Base-by-base conservation (phyloP, 345 rosid species). In the Populus simonii region DNA sequence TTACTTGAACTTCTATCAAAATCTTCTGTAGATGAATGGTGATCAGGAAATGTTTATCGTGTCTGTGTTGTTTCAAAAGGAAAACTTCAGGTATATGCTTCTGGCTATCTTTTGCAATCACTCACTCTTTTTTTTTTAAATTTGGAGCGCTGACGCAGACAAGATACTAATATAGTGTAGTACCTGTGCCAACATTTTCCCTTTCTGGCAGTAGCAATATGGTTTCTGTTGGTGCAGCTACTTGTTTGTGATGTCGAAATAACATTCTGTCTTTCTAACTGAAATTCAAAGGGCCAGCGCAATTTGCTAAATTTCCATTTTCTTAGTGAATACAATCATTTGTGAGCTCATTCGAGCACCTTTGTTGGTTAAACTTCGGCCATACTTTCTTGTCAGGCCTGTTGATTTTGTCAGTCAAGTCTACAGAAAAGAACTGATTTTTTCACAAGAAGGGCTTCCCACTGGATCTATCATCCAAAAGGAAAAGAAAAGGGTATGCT, bases 401-500 rank as follows among this genome's bases (percentile, higher is more conserved):
- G 80, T 83, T 83, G 90, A 89, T 25, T 78, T 84, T 45, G 16
- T 88, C 72, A 82, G 86, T 80, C 89, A 82, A 79, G 91, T 95
- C 79, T 91, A 88, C 85, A 82, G 74, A 72, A 90, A 86, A 71
- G 90, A 85, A 71, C 66, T 55, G 5, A 74, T 78, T 49, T 77
- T 68, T 83, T 79, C 82, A 79, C 84, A 75, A 7, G 92, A 86
- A 66, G 89, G 80, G 73, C 79, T 51, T 45, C 59, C 77, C 74
- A 77, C 86, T 35, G 84, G 74, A 69, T 57, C 78, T 17, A 33
- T 78, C 36, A 74, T 79, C 73, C 92, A 80, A 27, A 92, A 87
- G 83, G 96, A 95, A 83, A 93, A 95, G 87, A 93, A 89, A 83
- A 93, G 90, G 92, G 96, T 89, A 80, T 51, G 16, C 62, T 36